phyloP scores from a whole-genome alignment of 495 filamentous ascomycete genomes.

The Mytilinidion resinicola region DNA sequence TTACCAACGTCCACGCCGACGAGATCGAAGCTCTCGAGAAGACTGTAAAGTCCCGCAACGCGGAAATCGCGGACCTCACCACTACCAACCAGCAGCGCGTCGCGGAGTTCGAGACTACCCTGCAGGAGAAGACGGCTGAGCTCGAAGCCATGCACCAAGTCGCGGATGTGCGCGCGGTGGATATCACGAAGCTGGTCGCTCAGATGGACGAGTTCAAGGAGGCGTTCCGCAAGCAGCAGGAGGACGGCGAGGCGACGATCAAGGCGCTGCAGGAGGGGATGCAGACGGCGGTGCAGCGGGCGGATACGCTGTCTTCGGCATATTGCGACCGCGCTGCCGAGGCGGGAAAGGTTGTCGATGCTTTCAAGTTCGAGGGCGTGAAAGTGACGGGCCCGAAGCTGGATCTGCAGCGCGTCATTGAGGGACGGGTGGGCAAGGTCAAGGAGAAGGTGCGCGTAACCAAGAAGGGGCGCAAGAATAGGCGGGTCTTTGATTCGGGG shows the following conservation, averaged over 20 bases:
- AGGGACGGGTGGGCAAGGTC: conserved; percentile 19
- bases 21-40: neutral
- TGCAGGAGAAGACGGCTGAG: conserved; percentile 12
- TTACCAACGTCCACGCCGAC: conserved; percentile 1
- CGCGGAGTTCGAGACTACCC: neutral
- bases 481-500: conserved; percentile 13
- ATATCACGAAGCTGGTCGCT: conserved; percentile 4
- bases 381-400: conserved; percentile 5
- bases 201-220: conserved; percentile 17
- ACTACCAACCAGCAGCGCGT: neutral
- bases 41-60: conserved; percentile 2
- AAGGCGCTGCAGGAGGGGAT: conserved; percentile 6
- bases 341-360: conserved; percentile 8
- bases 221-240: conserved; percentile 4
- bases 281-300: neutral
- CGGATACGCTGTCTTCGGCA: conserved; percentile 5
- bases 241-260: conserved; percentile 5
- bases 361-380: conserved; percentile 22
- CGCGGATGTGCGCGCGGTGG: conserved; percentile 6
- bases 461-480: conserved; percentile 12
- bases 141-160: conserved; percentile 8
- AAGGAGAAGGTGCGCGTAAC: conserved; percentile 13
- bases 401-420: conserved; percentile 10
- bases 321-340: conserved; percentile 6
- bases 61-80: conserved; percentile 11